These are phyloP conservation scores for Phoma sp. DNA, from an alignment of 2,329 filamentous ascomycete genomes.

Conservation along the genomic window DNA sequence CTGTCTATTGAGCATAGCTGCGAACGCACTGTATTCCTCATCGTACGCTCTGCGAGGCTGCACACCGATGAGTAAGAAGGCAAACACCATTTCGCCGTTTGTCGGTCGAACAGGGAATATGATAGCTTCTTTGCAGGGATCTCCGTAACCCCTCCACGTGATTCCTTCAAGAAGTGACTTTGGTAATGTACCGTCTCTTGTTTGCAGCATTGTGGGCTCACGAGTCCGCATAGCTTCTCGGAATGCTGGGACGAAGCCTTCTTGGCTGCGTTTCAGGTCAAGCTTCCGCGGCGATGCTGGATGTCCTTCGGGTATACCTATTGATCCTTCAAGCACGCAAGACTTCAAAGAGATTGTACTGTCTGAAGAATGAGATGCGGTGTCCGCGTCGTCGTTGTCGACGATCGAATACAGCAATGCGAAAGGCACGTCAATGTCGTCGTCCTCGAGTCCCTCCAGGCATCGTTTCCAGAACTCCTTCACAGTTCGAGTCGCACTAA, in stretches of 20 bases:
- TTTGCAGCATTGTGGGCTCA: constrained; percentile 35
- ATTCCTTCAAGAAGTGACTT: constrained; percentile 36
- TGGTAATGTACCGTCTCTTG: constrained; percentile 34
- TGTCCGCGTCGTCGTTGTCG: constrained; percentile 35
- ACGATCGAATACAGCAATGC: constrained; percentile 41
- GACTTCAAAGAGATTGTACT: constrained; percentile 35
- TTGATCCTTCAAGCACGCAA: constrained; percentile 41
- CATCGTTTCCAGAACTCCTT: constrained; percentile 57
- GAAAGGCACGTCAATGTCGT: constrained; percentile 41
- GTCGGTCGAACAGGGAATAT: constrained; percentile 42
- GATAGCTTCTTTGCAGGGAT: constrained; percentile 41
- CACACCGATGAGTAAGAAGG: constrained; percentile 40
- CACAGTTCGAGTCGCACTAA: constrained; percentile 36
- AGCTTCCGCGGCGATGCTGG: constrained; percentile 35
- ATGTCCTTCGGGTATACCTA: constrained; percentile 41
- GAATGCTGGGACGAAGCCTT: constrained; percentile 42
- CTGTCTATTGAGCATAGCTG: constrained; percentile 40
- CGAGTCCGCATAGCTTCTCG: constrained; percentile 43
- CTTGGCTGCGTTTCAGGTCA: constrained; percentile 35
- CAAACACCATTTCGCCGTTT: constrained; percentile 38
- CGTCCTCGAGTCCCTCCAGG: constrained; percentile 55
- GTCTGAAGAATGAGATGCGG: constrained; percentile 33
- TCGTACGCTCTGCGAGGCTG: constrained; percentile 44
- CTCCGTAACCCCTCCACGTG: constrained; percentile 41
- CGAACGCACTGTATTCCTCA: constrained; percentile 40